A percentile compares a stretch with the other conserved stretches of the same genome.
phyloP scores from a whole-genome alignment of 331 rosid genomes.

The Rosa hybrid region DNA sequence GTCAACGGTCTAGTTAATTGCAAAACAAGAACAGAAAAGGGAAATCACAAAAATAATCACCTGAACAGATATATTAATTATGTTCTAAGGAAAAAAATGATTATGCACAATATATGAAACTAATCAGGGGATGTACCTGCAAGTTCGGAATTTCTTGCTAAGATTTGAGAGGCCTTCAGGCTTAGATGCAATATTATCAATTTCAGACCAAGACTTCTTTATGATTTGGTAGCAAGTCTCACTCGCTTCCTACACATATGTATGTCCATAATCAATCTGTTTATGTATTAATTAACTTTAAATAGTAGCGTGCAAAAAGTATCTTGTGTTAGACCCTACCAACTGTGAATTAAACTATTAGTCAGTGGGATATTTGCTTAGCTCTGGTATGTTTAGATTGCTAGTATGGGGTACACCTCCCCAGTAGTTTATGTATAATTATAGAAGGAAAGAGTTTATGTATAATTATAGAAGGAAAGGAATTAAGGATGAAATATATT shows the following conservation, averaged over 20 bases:
- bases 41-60: not conserved
- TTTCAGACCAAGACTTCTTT: conserved; percentile 60
- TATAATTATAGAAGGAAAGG: not conserved
- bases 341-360: too few relatives aligned
- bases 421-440: not conserved
- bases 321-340: not conserved
- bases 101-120: not conserved
- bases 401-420: too few relatives aligned
- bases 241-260: conserved; percentile 55
- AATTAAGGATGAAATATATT: not conserved
- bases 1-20: conserved; percentile 34
- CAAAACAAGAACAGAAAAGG: not conserved
- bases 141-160: conserved; percentile 52
- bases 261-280: not conserved
- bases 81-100: too few relatives aligned
- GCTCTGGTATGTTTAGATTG: too few relatives aligned
- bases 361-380: too few relatives aligned
- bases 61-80: not conserved
- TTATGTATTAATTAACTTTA: not conserved
- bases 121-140: conserved; percentile 58
- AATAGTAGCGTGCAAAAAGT: not conserved
- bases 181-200: conserved; percentile 44
- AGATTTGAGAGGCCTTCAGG: conserved; percentile 53
- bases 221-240: conserved; percentile 62
- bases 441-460: not conserved